phyloP scores from a whole-genome alignment of 179 eudicot species.

The Spinacia oleracea region DNA sequence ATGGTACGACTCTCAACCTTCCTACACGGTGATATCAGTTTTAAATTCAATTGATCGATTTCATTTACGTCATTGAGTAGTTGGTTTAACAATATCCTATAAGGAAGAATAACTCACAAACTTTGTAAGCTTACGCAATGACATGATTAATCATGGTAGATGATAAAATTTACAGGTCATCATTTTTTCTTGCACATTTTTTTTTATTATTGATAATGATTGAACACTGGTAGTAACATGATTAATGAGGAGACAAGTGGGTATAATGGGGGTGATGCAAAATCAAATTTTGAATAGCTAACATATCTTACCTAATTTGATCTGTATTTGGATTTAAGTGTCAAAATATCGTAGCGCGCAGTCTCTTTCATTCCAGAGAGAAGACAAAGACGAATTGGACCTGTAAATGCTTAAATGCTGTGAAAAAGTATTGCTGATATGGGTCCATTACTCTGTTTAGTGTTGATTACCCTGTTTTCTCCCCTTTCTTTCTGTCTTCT shows the following conservation, averaged over 20 bases:
- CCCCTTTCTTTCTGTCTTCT: background rate
- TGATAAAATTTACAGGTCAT: conserved; percentile 11
- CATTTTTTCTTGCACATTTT: background rate
- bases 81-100: background rate
- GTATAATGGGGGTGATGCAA: background rate
- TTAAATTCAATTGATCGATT: background rate
- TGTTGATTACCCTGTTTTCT: background rate
- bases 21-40: background rate
- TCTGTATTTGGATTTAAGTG: background rate
- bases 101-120: background rate
- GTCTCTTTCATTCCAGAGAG: conserved; percentile 15
- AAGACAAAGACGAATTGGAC: background rate
- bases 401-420: conserved; percentile 7
- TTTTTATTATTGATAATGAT: background rate
- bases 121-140: background rate
- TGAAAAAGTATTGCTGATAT: background rate
- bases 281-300: background rate
- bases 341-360: background rate
- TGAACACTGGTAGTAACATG: background rate
- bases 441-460: background rate
- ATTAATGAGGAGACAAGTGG: conserved; percentile 4
- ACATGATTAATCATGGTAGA: background rate
- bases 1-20: conserved; percentile 1
- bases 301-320: background rate
- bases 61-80: background rate